phyloP scores from a whole-genome alignment of 169 alveolate genomes.

The Nephromyces sp. region DNA sequence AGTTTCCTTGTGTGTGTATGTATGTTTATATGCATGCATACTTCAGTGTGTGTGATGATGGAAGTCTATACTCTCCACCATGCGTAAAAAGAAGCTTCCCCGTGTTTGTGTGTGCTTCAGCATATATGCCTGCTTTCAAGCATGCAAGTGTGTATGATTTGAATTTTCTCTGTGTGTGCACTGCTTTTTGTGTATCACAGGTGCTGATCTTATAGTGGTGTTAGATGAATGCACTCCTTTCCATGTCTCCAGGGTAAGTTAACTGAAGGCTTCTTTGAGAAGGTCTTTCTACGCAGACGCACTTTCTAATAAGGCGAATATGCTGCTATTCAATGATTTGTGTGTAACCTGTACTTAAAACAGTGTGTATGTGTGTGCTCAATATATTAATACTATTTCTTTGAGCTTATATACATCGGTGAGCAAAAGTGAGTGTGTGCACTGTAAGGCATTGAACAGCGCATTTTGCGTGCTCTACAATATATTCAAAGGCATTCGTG shows the following conservation, averaged over 20 bases:
- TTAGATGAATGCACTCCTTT: conserved; percentile 23
- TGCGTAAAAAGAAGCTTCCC: neutral
- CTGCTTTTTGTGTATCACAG: neutral
- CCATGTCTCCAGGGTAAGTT: neutral
- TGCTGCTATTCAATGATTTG: no score
- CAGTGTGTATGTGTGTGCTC: no score
- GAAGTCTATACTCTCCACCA: neutral
- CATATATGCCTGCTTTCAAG: neutral
- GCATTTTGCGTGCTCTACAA: neutral
- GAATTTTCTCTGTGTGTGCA: conserved; percentile 1
- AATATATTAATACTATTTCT: neutral
- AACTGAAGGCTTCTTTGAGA: neutral
- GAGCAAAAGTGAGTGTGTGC: neutral
- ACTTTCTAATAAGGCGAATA: neutral
- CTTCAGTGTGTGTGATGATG: no score
- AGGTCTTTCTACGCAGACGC: neutral
- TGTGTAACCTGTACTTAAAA: no score
- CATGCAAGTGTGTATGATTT: no score
- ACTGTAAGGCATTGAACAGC: neutral
- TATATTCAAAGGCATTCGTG: neutral
- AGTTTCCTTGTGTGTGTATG: no score
- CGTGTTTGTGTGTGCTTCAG: neutral
- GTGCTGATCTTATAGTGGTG: conserved; percentile 14
- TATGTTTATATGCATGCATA: no score
- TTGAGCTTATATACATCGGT: neutral